Base-by-base conservation (phyloP, 2,329 filamentous ascomycete genomes). In the Tolypocladium ovalisporum region DNA sequence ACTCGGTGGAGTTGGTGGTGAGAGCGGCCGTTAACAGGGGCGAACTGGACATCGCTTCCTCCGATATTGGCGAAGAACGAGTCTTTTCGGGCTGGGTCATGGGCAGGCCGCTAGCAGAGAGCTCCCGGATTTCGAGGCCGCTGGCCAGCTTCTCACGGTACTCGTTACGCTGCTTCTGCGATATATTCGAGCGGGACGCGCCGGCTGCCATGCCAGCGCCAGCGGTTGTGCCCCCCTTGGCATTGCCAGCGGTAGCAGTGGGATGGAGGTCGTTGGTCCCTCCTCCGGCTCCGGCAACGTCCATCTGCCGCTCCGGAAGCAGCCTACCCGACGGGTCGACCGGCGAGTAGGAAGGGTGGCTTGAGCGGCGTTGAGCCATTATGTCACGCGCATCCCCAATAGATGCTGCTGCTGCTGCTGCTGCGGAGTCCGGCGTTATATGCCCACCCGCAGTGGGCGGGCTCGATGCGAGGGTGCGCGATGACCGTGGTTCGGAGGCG, bases 1-100 rank as follows among this genome's bases (percentile, higher is more conserved):
- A 91, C 66, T 89, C 87, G 22, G 86, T 89, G 6, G 88, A 91
- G 51, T 84, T 76, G 8, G 85, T 86, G 39, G 70, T 67, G 57
- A 68, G 61, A 52, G 65, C 57, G n/a, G 70, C 67, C 36, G 67
- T 61, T 52, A 68, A 60, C 37, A 66, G 61, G n/a, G 65, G 66
- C 51, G 69, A 65, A 74, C n/a, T n/a, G n/a, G 76, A 73, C 19
- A 68, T 68, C 66, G 68, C 67, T 66, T 88, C 85, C 64, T 89
- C 86, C 58, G 80, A 79, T 56, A 89, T 87, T 19, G 87, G 85
- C 37, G 84, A 88, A 19, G 87, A 78, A 60, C 78, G 75, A 54
- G 71, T 67, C 68, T 67, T 75, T 56, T 66, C 68, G 47, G 64
- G n/a, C n/a, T 66, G 66, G 52, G 59, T 65, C 49, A 63, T 57